Evolutionary conservation across 805 yeast genomes (phyloP).

Genomic region (Saccharomycodes ludwigii): DNA sequence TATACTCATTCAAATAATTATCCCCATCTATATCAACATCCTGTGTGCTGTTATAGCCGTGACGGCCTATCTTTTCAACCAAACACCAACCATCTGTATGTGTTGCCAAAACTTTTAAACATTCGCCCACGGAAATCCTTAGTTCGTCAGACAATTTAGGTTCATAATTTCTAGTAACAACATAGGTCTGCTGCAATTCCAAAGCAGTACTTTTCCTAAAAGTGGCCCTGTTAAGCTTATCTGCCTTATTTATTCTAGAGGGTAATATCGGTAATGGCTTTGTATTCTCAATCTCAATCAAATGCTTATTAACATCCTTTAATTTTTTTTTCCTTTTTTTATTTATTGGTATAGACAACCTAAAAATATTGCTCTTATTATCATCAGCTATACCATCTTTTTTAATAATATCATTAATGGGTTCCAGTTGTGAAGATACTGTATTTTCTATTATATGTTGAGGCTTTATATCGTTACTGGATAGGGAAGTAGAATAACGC

Average conservation of each 20-base stretch:
- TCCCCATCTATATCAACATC: slow-evolving; percentile 8
- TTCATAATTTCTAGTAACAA: slow-evolving; percentile 16
- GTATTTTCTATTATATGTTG: too few species aligned
- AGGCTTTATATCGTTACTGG: slow-evolving; percentile 5
- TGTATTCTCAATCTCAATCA: slow-evolving; percentile 8
- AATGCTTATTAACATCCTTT: slow-evolving; percentile 9
- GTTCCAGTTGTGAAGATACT: too few species aligned
- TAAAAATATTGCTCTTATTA: too few species aligned
- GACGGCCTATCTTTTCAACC: slow-evolving; percentile 25
- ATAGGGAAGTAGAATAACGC: too few species aligned
- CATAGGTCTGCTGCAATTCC: slow-evolving; percentile 6
- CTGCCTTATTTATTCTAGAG: slow-evolving; percentile 1
- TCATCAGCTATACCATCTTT: too few species aligned
- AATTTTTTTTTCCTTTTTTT: slow-evolving; percentile 6
- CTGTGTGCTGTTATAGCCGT: background rate
- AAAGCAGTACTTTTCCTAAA: background rate
- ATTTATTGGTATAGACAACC: slow-evolving; percentile 6
- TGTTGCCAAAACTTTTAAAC: slow-evolving; percentile 23
- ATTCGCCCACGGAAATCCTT: slow-evolving; percentile 20
- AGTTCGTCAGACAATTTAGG: slow-evolving; percentile 28
- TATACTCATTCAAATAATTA: slow-evolving; percentile 23
- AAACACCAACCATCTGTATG: slow-evolving; percentile 36
- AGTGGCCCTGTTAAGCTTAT: slow-evolving; percentile 4
- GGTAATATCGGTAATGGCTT: slow-evolving; percentile 18
- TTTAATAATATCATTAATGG: too few species aligned